These are phyloP conservation scores for Rhipidocladum racemiflorum DNA, from an alignment of 176 grass and related monocot species.

Conservation along the genomic window DNA sequence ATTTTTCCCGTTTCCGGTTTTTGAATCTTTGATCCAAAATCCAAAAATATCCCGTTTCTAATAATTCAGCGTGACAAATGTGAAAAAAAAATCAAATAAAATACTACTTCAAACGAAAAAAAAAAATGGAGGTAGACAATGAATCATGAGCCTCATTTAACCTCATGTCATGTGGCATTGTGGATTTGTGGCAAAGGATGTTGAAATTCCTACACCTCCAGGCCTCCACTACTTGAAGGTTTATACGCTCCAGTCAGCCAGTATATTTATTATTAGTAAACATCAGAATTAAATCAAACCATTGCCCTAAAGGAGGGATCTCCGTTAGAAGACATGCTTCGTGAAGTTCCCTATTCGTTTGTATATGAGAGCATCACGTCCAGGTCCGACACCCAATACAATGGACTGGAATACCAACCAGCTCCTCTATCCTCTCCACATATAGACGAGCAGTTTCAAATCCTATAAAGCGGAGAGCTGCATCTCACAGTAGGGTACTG, in stretches of 20 bases:
- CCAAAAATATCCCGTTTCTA: background rate
- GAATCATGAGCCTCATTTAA: background rate
- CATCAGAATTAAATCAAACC: background rate
- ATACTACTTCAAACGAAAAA: background rate
- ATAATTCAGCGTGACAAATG: background rate
- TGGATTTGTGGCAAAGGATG: background rate
- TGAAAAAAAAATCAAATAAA: background rate
- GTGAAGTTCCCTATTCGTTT: conserved; percentile 55
- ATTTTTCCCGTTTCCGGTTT: too few relatives aligned
- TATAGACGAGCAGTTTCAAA: conserved; percentile 70
- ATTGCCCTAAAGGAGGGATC: background rate
- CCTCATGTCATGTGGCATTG: too few relatives aligned
- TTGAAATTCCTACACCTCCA: background rate
- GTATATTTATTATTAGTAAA: background rate
- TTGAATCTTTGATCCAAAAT: too few relatives aligned
- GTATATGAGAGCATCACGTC: conserved; percentile 86
- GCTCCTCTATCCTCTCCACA: conserved; percentile 84
- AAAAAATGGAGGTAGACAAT: background rate
- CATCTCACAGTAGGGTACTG: conserved; percentile 62
- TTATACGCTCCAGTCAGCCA: background rate
- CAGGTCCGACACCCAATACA: conserved; percentile 87
- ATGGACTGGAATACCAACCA: conserved; percentile 79
- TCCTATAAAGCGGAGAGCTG: conserved; percentile 58
- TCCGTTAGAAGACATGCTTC: background rate
- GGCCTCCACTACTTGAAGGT: background rate